phyloP scores from a whole-genome alignment of 306 rosid genomes.

The barrel medic (Medicago truncatula) region MtrunA17r5.0-ANR NC_053045.1:31417501-31418000 shows the following conservation, averaged over 20 bases:
- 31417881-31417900: background rate
- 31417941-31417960: constrained; percentile 10
- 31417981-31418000: too few species aligned
- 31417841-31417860: constrained; percentile 81
- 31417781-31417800: constrained; percentile 70
- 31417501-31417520: background rate
- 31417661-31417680: constrained; percentile 75
- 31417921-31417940: background rate
- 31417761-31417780: constrained; percentile 74
- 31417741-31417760: constrained; percentile 85
- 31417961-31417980: too few species aligned
- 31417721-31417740: constrained; percentile 72
- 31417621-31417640: background rate
- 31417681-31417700: constrained; percentile 83
- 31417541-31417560: background rate
- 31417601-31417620: background rate
- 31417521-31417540: background rate
- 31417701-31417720: constrained; percentile 73
- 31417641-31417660: background rate
- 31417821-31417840: constrained; percentile 64
- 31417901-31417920: background rate
- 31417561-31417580: too few species aligned
- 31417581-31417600: too few species aligned
- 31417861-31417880: constrained; percentile 29
- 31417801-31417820: constrained; percentile 74